Conservation (phyloP, 1,139 yeast genomes). For the Blastobotrys capitulatus region DNA sequence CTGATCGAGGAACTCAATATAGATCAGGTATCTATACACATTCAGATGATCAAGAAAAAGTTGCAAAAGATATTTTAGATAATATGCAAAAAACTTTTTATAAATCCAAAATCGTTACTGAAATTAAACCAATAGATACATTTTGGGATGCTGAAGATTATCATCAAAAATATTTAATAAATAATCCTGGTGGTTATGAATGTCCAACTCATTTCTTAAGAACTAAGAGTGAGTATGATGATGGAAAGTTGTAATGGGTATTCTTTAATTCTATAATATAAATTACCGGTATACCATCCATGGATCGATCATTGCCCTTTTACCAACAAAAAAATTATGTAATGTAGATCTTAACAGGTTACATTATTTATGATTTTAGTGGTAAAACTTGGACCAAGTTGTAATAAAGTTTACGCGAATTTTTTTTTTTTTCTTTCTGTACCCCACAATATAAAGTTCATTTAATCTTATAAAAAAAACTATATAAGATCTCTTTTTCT, state of each 20-base stretch:
- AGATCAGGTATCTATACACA: constrained; percentile 74
- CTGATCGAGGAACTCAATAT: constrained; percentile 79
- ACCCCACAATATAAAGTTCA: too few species aligned
- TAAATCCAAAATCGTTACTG: constrained; percentile 53
- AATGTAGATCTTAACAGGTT: too few species aligned
- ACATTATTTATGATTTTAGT: too few species aligned
- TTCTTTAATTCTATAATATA: too few species aligned
- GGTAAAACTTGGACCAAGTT: too few species aligned
- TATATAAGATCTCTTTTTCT: too few species aligned
- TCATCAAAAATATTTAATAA: constrained; percentile 75
- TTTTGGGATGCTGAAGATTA: constrained; percentile 94
- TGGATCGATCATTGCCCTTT: too few species aligned
- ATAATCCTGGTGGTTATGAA: constrained; percentile 79
- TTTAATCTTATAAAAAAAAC: too few species aligned
- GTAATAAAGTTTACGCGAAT: too few species aligned
- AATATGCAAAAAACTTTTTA: constrained; percentile 54
- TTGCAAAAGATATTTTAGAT: constrained; percentile 37
- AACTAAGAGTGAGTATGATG: constrained; percentile 27
- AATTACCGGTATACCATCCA: too few species aligned
- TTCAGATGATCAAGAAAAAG: constrained; percentile 44
- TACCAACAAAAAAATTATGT: too few species aligned
- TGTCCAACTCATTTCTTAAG: constrained; percentile 84
- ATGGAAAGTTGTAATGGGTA: background rate
- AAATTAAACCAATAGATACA: constrained; percentile 59
- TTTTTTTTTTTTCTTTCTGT: too few species aligned